Conservation (phyloP, 169 alveolate species). For the Plasmodium sp. region DNA sequence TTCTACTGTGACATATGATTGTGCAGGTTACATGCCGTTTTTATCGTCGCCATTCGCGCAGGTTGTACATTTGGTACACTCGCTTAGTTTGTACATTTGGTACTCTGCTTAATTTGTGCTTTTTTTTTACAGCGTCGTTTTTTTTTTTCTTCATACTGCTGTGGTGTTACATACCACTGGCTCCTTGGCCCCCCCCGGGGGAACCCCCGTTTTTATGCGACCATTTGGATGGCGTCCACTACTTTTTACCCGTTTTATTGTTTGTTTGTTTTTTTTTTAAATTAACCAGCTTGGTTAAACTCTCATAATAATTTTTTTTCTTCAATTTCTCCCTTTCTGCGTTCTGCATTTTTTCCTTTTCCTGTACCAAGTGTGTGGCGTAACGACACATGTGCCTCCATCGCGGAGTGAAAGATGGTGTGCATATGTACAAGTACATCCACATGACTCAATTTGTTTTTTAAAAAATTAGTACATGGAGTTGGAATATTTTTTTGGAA, state of each 20-base stretch:
- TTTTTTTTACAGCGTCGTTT: not conserved
- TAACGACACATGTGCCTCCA: not conserved
- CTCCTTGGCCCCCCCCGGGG: not conserved
- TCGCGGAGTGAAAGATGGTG: not conserved
- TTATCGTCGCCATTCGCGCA: not conserved
- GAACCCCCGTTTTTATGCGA: not conserved
- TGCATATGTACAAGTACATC: not conserved
- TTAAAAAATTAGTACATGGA: conserved; percentile 1
- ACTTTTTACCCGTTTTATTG: conserved; percentile 14
- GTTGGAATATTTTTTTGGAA: conserved; percentile 27
- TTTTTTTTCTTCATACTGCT: not conserved
- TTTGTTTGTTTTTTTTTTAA: conserved; percentile 46
- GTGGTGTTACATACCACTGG: not conserved
- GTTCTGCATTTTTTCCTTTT: conserved; percentile 44
- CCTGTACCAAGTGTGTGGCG: conserved; percentile 2
- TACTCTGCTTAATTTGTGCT: not conserved
- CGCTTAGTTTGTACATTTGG: not conserved
- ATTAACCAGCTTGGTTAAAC: conserved; percentile 57
- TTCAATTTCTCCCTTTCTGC: conserved; percentile 49
- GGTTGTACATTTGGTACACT: not conserved
- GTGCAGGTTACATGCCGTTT: not conserved
- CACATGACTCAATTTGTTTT: not conserved
- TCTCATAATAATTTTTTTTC: conserved; percentile 51
- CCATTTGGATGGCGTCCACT: not conserved
- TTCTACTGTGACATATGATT: not conserved